Evolutionary conservation across 345 rosid genomes (phyloP), one percentile per base, ranked within the genome.

Genomic region (Salix dunnii): DNA sequence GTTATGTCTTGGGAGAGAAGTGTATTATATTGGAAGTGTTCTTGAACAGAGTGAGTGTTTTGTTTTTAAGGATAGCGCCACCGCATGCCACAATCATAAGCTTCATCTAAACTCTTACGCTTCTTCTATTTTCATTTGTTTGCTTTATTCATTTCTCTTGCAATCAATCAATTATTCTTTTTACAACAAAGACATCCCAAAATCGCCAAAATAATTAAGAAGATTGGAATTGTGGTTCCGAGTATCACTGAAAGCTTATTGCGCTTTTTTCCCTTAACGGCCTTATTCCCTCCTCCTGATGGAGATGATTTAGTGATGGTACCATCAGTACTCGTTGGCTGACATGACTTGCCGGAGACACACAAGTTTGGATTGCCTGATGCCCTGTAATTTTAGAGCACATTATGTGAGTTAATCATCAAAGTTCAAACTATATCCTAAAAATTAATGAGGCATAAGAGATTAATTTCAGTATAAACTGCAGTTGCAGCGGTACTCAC

Each of bases 181-280:
- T 2, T 1, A 31, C n/a, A 31, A 31, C 3, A 31, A 31, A 74
- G 6, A 12, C 75, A 38, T 62, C 81, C 82, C 40, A 79, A 77
- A 67, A 86, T 43, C 2, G 73, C 81, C 86, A 79, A 81, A 17
- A 87, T 43, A 66, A 84, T 67, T 1, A 85, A 5, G 74, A 82
- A 82, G 51, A 55, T 17, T 64, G 92, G 84, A 62, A 89, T 77
- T 20, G 74, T 67, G 68, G 75, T 36, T 72, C 90, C 90, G 31
- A 89, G 79, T 5, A 89, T 87, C 33, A 70, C 77, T 0, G 86
- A 87, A 13, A 74, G 67, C 62, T 81, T 85, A 78, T 71, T 83
- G 12, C 65, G 84, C 66, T 84, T 85, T 49, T 61, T 79, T 9
- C n/a, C n/a, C n/a, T n/a, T n/a, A n/a, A n/a, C n/a, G n/a, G n/a